phyloP scores from a whole-genome alignment of 2,329 filamentous ascomycete genomes.

The Fusarium pseudograminearum region DNA sequence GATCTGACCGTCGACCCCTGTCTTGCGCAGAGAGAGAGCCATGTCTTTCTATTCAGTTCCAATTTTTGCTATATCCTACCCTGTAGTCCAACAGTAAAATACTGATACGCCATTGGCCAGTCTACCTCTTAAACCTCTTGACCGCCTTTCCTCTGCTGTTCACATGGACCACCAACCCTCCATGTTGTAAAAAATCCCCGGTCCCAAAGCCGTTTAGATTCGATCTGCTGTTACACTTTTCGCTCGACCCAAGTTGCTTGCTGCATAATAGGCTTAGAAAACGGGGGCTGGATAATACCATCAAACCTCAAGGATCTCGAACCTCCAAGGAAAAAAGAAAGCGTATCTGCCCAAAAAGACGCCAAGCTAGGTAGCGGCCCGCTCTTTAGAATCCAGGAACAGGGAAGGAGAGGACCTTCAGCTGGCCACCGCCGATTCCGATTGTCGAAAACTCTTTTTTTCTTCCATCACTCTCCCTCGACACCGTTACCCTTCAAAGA shows the following conservation, averaged over 20 bases:
- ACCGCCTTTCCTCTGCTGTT: conserved; percentile 44
- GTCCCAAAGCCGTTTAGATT: conserved; percentile 28
- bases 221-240: conserved; percentile 28
- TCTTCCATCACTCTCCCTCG: background rate
- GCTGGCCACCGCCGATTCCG: conserved; percentile 31
- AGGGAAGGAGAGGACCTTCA: conserved; percentile 28
- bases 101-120: conserved; percentile 19
- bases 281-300: background rate
- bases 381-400: conserved; percentile 44
- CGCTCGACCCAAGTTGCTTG: conserved; percentile 15
- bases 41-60: conserved; percentile 15
- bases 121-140: conserved; percentile 21
- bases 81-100: conserved; percentile 18
- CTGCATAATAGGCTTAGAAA: conserved; percentile 32
- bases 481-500: conserved; percentile 10
- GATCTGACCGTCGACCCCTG: conserved; percentile 22
- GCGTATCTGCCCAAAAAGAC: background rate
- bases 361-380: conserved; percentile 42
- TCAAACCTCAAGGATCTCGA: conserved; percentile 13
- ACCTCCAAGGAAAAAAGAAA: conserved; percentile 15
- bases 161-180: conserved; percentile 30
- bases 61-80: conserved; percentile 17
- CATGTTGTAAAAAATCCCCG: conserved; percentile 25
- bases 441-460: conserved; percentile 18
- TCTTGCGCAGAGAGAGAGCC: background rate